Evolutionary conservation across 306 rosid species (phyloP).

Genomic region (Quercus ilex): DNA sequence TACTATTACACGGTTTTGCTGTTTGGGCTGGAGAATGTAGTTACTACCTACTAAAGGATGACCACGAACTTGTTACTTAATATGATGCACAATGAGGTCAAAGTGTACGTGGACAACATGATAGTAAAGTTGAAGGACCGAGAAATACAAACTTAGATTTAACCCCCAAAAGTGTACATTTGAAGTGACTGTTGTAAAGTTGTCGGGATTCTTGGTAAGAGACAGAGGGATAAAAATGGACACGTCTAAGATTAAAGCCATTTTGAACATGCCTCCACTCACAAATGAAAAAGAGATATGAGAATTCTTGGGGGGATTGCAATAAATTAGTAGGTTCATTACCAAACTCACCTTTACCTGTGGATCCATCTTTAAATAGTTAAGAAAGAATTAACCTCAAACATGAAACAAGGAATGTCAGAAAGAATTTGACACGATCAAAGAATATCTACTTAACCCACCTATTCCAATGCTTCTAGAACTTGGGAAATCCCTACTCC

Average conservation of each 20-base stretch:
- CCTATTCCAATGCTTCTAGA: background rate
- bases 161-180: too few species aligned
- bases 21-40: too few species aligned
- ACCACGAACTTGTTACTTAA: background rate
- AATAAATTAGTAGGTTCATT: background rate
- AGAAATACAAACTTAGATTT: too few species aligned
- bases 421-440: background rate
- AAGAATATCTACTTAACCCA: background rate
- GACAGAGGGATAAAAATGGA: background rate
- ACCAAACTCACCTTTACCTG: background rate
- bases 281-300: background rate
- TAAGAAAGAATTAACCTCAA: background rate
- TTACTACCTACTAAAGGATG: too few species aligned
- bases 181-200: background rate
- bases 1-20: too few species aligned
- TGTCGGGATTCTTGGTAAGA: background rate
- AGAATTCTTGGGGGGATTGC: background rate
- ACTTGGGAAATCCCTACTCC: background rate
- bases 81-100: background rate
- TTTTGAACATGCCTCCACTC: background rate
- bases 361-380: background rate
- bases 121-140: too few species aligned
- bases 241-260: background rate
- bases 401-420: background rate
- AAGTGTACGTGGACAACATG: too few species aligned